phyloP scores from a whole-genome alignment of 495 filamentous ascomycete genomes.

The Aspergillus olivimuriae region DNA sequence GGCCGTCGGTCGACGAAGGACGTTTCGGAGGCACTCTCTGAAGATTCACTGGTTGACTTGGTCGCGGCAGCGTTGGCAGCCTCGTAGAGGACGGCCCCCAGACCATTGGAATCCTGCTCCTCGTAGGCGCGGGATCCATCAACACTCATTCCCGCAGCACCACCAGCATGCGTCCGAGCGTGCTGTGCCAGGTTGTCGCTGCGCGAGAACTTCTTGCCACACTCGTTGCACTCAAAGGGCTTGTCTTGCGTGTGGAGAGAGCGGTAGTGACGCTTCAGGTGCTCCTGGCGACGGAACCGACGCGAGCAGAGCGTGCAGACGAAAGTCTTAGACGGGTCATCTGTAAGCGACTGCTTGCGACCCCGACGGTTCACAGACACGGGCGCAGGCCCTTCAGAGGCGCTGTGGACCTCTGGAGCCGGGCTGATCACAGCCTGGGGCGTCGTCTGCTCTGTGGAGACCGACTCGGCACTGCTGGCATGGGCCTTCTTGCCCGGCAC shows the following conservation, averaged over 20 bases:
- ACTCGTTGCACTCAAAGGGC: constrained; percentile 95
- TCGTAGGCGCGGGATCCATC: constrained; percentile 43
- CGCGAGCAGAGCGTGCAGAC: constrained; percentile 93
- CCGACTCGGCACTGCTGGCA: constrained; percentile 5
- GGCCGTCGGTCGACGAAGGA: constrained; percentile 41
- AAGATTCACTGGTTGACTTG: constrained; percentile 42
- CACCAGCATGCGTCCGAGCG: constrained; percentile 84
- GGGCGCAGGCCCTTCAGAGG: constrained; percentile 34
- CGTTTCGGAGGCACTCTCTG: constrained; percentile 37
- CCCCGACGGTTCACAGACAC: constrained; percentile 83
- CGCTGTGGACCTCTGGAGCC: constrained; percentile 19
- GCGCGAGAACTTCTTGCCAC: constrained; percentile 98
- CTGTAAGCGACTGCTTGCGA: constrained; percentile 96
- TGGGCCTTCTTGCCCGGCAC: constrained; percentile 23
- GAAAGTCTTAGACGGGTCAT: constrained; percentile 98
- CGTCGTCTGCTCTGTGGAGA: constrained; percentile 7
- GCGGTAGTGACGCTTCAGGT: constrained; percentile 97
- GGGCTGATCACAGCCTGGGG: constrained; percentile 15
- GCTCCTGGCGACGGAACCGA: constrained; percentile 97
- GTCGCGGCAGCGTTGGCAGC: constrained; percentile 61
- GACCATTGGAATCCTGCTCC: constrained; percentile 52
- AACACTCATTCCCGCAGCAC: constrained; percentile 83
- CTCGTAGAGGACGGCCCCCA: constrained; percentile 72
- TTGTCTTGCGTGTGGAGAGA: constrained; percentile 98
- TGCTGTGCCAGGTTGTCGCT: constrained; percentile 97